These are phyloP conservation scores for Cenococcum geophilum DNA, from an alignment of 495 filamentous ascomycete species.

Conservation along the genomic window DNA sequence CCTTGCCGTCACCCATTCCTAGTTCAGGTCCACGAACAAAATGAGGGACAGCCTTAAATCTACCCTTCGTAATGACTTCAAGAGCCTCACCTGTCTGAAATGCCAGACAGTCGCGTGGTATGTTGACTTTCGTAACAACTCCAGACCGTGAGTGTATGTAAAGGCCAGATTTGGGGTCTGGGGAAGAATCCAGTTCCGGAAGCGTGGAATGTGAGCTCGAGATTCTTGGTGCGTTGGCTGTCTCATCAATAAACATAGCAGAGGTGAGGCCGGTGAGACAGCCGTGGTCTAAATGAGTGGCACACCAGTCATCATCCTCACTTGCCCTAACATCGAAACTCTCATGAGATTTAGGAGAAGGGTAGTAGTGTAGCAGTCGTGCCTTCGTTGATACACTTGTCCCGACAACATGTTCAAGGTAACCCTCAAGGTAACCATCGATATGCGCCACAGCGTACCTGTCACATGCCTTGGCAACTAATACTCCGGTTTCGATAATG, in stretches of 20 bases:
- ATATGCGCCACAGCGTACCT: conserved; percentile 74
- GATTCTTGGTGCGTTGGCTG: conserved; percentile 41
- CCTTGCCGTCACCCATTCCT: conserved; percentile 39
- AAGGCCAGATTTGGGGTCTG: conserved; percentile 76
- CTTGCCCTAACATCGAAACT: conserved; percentile 10
- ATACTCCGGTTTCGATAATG: conserved; percentile 80
- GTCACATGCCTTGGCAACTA: conserved; percentile 86
- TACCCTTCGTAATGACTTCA: conserved; percentile 79
- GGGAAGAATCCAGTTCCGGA: conserved; percentile 62
- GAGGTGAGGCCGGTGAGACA: conserved; percentile 91
- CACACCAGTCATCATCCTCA: conserved; percentile 82
- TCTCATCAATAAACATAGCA: conserved; percentile 92
- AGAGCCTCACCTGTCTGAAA: conserved; percentile 95
- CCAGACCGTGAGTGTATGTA: conserved; percentile 86
- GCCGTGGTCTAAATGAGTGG: conserved; percentile 88
- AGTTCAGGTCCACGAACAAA: conserved; percentile 72
- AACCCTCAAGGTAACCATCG: conserved; percentile 63
- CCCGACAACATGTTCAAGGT: conserved; percentile 79
- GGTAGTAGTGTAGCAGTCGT: conserved; percentile 89
- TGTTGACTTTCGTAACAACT: conserved; percentile 73
- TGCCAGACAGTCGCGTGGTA: conserved; percentile 82
- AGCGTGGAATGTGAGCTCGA: conserved; percentile 44
- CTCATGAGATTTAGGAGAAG: conserved; percentile 41
- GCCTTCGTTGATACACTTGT: conserved; percentile 87
- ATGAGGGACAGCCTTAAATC: conserved; percentile 91